Evolutionary conservation across 345 rosid species (phyloP).

Genomic region (Linum trigynum): DNA sequence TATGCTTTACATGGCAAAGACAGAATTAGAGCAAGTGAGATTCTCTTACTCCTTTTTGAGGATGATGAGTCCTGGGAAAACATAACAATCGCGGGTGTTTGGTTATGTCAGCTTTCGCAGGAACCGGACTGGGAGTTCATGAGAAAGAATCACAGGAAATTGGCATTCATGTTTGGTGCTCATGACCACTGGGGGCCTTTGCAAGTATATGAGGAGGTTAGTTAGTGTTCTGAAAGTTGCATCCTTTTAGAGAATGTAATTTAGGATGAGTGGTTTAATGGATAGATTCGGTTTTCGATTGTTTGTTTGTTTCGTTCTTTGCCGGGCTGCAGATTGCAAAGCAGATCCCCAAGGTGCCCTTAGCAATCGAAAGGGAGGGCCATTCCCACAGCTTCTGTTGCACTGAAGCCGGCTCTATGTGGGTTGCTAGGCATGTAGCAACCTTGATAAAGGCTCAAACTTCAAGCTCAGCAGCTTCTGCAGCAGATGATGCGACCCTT

Average conservation of each 20-base stretch:
- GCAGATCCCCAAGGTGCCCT: slow-evolving; percentile 40
- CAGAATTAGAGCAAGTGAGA: slow-evolving; percentile 63
- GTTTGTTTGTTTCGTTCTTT: not conserved
- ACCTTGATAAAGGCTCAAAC: slow-evolving; percentile 37
- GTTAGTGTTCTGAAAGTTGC: not conserved
- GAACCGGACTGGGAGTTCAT: slow-evolving; percentile 69
- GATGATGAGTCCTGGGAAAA: not conserved
- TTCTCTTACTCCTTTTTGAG: not conserved
- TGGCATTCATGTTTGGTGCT: slow-evolving; percentile 58
- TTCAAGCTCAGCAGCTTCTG: slow-evolving; percentile 6
- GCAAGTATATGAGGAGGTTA: slow-evolving; percentile 68
- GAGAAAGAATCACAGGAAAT: slow-evolving; percentile 44
- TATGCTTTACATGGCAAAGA: slow-evolving; percentile 64
- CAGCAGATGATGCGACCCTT: not conserved
- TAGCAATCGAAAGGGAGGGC: slow-evolving; percentile 73
- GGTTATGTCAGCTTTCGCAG: slow-evolving; percentile 45
- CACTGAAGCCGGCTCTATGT: slow-evolving; percentile 64
- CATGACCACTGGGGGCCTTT: slow-evolving; percentile 91
- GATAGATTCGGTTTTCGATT: too few species aligned
- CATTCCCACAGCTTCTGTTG: slow-evolving; percentile 65
- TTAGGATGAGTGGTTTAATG: not conserved
- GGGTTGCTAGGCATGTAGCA: slow-evolving; percentile 65
- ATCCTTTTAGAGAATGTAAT: not conserved
- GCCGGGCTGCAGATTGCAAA: slow-evolving; percentile 38
- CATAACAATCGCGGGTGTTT: not conserved